Percentiles rank a stretch among this genome's conserved stretches.
Conservation (phyloP, 208 protist genomes). For the Leishmania major region DNA sequence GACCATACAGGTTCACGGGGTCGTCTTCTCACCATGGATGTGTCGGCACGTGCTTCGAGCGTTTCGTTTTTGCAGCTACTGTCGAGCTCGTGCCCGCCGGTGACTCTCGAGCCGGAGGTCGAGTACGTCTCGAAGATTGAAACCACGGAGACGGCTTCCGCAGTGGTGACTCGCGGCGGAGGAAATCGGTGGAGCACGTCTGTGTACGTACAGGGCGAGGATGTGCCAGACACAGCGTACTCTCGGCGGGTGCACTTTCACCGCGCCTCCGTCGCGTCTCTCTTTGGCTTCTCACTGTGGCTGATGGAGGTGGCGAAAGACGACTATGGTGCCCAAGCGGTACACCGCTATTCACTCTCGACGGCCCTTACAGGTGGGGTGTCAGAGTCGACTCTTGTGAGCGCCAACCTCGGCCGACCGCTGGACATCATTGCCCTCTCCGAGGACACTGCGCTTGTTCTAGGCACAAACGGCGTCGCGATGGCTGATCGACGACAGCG, state of each 20-base stretch:
- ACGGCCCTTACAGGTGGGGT: constrained; percentile 12
- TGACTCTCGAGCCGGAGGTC: constrained; percentile 14
- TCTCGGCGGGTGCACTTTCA: constrained; percentile 10
- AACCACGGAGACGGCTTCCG: neutral
- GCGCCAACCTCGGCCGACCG: neutral
- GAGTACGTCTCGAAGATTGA: constrained; percentile 26
- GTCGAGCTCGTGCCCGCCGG: neutral
- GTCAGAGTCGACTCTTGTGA: neutral
- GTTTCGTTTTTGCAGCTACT: constrained; percentile 31
- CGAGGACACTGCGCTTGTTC: constrained; percentile 18
- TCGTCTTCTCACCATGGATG: constrained; percentile 26
- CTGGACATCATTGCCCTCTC: constrained; percentile 25
- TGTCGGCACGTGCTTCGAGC: constrained; percentile 8
- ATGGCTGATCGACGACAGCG: constrained; percentile 16
- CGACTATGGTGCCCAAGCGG: neutral
- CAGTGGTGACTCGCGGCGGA: constrained; percentile 18
- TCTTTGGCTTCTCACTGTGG: constrained; percentile 17
- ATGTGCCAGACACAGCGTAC: neutral
- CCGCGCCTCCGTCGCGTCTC: constrained; percentile 1
- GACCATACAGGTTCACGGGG: constrained; percentile 6
- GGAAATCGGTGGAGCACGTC: constrained; percentile 14
- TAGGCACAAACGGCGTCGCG: constrained; percentile 13
- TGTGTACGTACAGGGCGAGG: constrained; percentile 7
- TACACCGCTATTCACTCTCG: constrained; percentile 11
- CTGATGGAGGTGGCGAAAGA: constrained; percentile 8